Percentiles rank a stretch among this genome's conserved stretches.
Evolutionary conservation across 148 eudicot species (phyloP).

Genomic region (Rhododendron mucronatum): DNA sequence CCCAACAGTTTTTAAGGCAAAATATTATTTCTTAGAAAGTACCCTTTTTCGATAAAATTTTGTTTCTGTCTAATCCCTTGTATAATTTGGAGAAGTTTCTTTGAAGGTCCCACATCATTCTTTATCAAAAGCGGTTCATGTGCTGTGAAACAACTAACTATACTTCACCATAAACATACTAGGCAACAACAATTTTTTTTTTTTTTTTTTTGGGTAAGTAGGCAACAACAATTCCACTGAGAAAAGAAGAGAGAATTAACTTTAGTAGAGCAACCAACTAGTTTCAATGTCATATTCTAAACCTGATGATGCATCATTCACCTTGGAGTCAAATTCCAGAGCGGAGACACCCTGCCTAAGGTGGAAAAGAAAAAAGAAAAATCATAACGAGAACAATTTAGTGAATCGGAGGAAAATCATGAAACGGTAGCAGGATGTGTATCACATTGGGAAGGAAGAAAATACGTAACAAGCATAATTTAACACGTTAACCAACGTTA

Average conservation of each 20-base stretch:
- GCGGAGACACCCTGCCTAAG: conserved; percentile 64
- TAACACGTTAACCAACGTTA: neutral
- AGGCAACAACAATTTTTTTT: neutral
- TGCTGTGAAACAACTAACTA: neutral
- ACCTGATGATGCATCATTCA: conserved; percentile 17
- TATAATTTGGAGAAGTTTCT: neutral
- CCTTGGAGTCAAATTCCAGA: conserved; percentile 82
- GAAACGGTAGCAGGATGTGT: neutral
- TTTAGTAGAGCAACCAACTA: neutral
- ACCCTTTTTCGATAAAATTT: neutral
- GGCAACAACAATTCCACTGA: neutral
- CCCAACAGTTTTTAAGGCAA: neutral
- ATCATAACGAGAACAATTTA: neutral
- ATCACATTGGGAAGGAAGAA: neutral
- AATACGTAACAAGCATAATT: neutral
- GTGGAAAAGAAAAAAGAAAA: neutral
- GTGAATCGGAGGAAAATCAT: neutral
- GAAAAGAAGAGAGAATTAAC: neutral
- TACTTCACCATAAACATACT: neutral
- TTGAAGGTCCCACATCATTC: neutral
- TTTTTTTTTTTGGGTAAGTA: no score
- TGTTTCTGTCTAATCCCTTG: neutral
- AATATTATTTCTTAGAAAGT: neutral
- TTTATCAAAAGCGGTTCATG: neutral
- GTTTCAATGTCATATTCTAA: neutral